Evolutionary conservation across 2,329 filamentous ascomycete species (phyloP), one percentile per base, ranked within the genome.

Genomic region (Chlorencoelia australis): DNA sequence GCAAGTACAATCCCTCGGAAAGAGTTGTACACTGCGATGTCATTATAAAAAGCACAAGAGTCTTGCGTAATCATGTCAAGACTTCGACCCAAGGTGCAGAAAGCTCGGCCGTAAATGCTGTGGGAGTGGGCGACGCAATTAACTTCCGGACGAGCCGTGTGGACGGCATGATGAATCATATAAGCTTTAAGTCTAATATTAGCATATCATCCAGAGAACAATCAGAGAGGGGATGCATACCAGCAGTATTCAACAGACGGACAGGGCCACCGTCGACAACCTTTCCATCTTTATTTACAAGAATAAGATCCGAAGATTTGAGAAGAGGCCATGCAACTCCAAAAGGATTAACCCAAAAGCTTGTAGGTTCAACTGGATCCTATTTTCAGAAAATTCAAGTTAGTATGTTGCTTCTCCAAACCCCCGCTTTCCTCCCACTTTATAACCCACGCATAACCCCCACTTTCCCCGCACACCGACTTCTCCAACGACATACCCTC

Each of bases 301-400:
- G 71, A 36, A 83, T 80, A n/a, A 84, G 64, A 45, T 83, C 76
- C 0, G 73, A 77, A 0, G 68, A 66, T 39, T 73, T 78, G 28
- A 82, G 71, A 2, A 54, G 39, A 7, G 53, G 53, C 54, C 54
- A 58, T 2, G 54, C 52, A 13, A 58, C 51, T 11, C 54, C 55
- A 35, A 58, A 57, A 10, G 55, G 55, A 22, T 58, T 58, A 4
- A 57, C 54, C 55, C 55, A 57, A 15, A 57, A 57, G 22, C 43
- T 46, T 5, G 47, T 49, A 13, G 55, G 52, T n/a, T 56, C 52
- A 17, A 57, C 53, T 1, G 55, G 55, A 42, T 57, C 55, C 54
- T 57, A 26, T 35, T 22, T 9, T 19, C 11, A 22, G n/a, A n/a
- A n/a, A n/a, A n/a, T n/a, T n/a, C n/a, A n/a, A n/a, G n/a, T 40